These are phyloP conservation scores for Terfezia boudieri DNA, from an alignment of 495 filamentous ascomycete genomes.

Conservation along the genomic window DNA sequence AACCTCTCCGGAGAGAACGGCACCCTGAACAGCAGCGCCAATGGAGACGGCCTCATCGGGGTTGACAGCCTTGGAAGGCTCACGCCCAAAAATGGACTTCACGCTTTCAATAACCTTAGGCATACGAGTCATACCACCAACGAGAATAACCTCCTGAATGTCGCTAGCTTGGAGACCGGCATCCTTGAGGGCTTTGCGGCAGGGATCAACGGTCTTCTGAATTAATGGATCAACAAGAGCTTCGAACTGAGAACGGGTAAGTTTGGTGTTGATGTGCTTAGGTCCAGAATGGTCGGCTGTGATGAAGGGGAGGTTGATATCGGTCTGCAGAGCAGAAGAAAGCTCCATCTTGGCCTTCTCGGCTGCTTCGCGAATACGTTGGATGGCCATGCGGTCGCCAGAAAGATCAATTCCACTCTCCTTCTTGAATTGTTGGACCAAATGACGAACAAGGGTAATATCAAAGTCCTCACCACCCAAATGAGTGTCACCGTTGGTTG, in stretches of 20 bases:
- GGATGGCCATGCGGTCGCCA: slow-evolving; percentile 91
- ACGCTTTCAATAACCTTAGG: slow-evolving; percentile 96
- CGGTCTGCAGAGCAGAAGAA: slow-evolving; percentile 86
- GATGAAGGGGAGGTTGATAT: slow-evolving; percentile 98
- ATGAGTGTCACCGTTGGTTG: slow-evolving; percentile 95
- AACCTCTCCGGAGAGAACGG: slow-evolving; percentile 87
- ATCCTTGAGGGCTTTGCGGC: slow-evolving; percentile 95
- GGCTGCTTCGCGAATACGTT: slow-evolving; percentile 95
- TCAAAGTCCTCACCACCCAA: slow-evolving; percentile 98
- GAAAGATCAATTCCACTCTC: slow-evolving; percentile 81
- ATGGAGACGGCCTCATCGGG: slow-evolving; percentile 98
- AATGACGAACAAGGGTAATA: slow-evolving; percentile 81
- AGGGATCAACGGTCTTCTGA: slow-evolving; percentile 65
- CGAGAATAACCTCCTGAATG: slow-evolving; percentile 95
- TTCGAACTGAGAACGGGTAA: slow-evolving; percentile 85
- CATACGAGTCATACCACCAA: slow-evolving; percentile 99
- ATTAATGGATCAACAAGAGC: slow-evolving; percentile 80
- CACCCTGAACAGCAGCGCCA: slow-evolving; percentile 94
- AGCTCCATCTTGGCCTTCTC: slow-evolving; percentile 99
- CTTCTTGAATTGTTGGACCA: slow-evolving; percentile 91
- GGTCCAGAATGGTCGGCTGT: slow-evolving; percentile 84
- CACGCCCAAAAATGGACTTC: slow-evolving; percentile 92
- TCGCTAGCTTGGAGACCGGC: slow-evolving; percentile 83
- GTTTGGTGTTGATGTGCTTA: slow-evolving; percentile 92
- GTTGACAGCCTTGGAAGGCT: slow-evolving; percentile 97